Base-by-base conservation (phyloP, 352 stramenopile species). In the Phytophthora parvispora region DNA sequence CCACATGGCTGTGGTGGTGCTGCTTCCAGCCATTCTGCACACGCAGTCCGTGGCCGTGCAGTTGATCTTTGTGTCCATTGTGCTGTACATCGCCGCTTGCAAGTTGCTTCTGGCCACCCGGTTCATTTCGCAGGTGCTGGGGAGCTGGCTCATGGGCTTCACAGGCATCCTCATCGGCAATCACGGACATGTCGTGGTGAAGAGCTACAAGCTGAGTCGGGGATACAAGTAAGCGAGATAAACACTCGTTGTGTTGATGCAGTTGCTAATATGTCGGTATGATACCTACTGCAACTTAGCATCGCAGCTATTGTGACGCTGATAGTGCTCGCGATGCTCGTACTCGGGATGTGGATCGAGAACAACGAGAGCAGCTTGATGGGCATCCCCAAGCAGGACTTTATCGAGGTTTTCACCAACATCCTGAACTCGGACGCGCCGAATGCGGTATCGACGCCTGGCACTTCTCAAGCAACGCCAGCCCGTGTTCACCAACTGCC, bases 351-450 rank as follows among this genome's bases (percentile, higher is more conserved):
- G 29, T 92, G 83, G 83, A 78, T 94, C 57, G 86, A 94, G 55
- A 91, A 92, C 73, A 94, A 94, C 57, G 75, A 94, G 16, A 94
- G 86, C 65, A 75, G 75, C 6, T 45, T 92, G 22, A 60, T 91
- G 16, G 84, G 82, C 5, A 77, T 94, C 10, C 81, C 83, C 3
- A 92, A 84, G 49, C 63, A 62, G 38, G 86, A 94, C 45, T 94
- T 85, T 47, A 66, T 91, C 24, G 60, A 90, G 9, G 84, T 94
- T 9, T 75, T 94, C 4, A 63, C 64, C 27, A 89, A 85, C 40
- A 95, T 95, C 54, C 60, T 94, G n/a, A 64, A 64, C 31, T 85
- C 83, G 0, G 72, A 88, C 24, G 64, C 71, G 10, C 38, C 62
- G 6, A 76, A 55, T 43, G 16, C 56, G 54, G 29, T 29, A 22